Conservation (phyloP, 1,284 basidiomycete species). For the Apiotrichum mycotoxinovorans region DNA sequence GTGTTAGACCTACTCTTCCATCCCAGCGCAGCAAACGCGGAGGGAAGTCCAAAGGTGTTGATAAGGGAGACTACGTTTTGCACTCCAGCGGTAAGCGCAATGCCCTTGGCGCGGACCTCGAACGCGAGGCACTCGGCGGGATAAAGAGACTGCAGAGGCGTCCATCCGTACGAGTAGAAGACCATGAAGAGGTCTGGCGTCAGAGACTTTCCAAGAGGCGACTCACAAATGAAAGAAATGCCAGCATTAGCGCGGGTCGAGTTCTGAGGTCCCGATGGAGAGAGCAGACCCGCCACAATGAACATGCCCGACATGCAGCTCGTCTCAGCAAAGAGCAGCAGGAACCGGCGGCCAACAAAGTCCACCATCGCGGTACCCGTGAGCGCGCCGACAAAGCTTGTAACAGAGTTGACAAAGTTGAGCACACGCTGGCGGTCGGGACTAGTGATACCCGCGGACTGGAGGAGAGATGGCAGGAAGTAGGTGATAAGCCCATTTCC, state of each 20-base stretch:
- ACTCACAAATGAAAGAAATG: slow-evolving; percentile 27
- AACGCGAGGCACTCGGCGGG: slow-evolving; percentile 58
- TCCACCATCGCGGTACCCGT: slow-evolving; percentile 30
- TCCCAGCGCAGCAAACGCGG: slow-evolving; percentile 25
- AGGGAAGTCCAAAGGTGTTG: slow-evolving; percentile 39
- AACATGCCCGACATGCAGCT: slow-evolving; percentile 27
- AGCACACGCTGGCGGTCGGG: slow-evolving; percentile 28
- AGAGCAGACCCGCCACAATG: slow-evolving; percentile 32
- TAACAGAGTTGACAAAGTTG: slow-evolving; percentile 35
- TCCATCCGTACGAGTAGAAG: slow-evolving; percentile 56
- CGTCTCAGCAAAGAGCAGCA: slow-evolving; percentile 28
- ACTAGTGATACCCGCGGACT: slow-evolving; percentile 27
- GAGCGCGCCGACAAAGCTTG: slow-evolving; percentile 29
- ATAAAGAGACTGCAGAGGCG: slow-evolving; percentile 59
- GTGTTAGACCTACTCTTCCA: slow-evolving; percentile 38
- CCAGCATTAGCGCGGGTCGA: slow-evolving; percentile 30
- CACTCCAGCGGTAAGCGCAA: slow-evolving; percentile 29
- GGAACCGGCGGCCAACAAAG: slow-evolving; percentile 28
- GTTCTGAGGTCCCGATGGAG: slow-evolving; percentile 20
- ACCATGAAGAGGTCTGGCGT: slow-evolving; percentile 14
- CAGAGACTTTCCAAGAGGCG: neutral
- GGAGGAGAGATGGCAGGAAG: slow-evolving; percentile 32
- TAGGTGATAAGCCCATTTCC: slow-evolving; percentile 49
- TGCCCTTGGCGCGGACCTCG: slow-evolving; percentile 56
- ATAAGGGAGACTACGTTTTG: slow-evolving; percentile 26